A percentile compares a stretch with the other conserved stretches of the same genome.
These are phyloP conservation scores for Serendipita sp. DNA, from an alignment of 768 basidiomycete species.

Conservation along the genomic window DNA sequence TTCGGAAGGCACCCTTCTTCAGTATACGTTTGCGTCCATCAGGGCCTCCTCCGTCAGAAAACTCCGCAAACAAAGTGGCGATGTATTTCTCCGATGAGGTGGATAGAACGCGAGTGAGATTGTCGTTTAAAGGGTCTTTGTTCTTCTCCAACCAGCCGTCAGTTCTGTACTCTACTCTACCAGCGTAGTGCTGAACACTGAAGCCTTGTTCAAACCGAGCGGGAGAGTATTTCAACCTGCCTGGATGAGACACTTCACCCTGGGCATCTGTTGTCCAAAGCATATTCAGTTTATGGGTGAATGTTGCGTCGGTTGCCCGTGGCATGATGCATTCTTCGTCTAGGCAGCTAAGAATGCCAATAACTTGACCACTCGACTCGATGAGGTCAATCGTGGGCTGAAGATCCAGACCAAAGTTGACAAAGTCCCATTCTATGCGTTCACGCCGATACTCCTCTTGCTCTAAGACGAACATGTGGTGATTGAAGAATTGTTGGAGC, in stretches of 20 bases:
- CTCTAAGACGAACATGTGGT: conserved; percentile 99
- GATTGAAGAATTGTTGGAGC: conserved; percentile 95
- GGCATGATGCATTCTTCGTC: conserved; percentile 99
- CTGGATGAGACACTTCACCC: conserved; percentile 44
- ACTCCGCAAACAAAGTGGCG: conserved; percentile 72
- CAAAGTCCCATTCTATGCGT: conserved; percentile 93
- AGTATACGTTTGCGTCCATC: conserved; percentile 38
- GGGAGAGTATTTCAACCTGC: conserved; percentile 69
- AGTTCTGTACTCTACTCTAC: conserved; percentile 89
- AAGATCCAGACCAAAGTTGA: conserved; percentile 93
- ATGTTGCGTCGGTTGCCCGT: conserved; percentile 88
- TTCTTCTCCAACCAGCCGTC: conserved; percentile 99
- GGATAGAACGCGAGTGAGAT: conserved; percentile 76
- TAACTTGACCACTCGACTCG: conserved; percentile 54
- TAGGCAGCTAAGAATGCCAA: conserved; percentile 82
- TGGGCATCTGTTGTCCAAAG: conserved; percentile 42
- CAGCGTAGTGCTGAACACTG: conserved; percentile 90
- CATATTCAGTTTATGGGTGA: conserved; percentile 78
- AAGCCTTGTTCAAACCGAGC: conserved; percentile 78
- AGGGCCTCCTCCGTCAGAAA: conserved; percentile 30
- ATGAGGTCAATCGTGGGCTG: conserved; percentile 99
- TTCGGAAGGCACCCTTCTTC: conserved; percentile 95
- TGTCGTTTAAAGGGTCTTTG: conserved; percentile 96
- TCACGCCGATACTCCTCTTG: conserved; percentile 97
- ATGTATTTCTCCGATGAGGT: conserved; percentile 71